A percentile compares a stretch with the other conserved stretches of the same genome.
Evolutionary conservation across 306 rosid genomes (phyloP).

Genomic region (Quercus dentata): DNA sequence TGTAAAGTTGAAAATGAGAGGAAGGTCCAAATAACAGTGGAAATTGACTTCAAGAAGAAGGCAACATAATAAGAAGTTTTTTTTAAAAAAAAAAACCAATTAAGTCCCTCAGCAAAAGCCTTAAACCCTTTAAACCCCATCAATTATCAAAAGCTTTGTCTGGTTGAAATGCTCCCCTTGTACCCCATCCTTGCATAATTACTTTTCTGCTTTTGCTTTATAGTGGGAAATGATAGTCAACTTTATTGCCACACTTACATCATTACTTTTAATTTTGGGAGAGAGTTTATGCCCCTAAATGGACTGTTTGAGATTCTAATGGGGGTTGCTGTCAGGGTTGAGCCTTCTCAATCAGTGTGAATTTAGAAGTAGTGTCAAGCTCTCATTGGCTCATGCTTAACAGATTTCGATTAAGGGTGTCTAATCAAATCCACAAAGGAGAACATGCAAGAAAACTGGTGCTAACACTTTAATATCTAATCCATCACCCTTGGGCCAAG

Average conservation of each 20-base stretch:
- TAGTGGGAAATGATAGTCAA: slow-evolving; percentile 73
- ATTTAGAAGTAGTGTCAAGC: slow-evolving; percentile 17
- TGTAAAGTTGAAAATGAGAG: slow-evolving; percentile 10
- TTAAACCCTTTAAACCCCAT: slow-evolving; percentile 37
- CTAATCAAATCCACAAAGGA: slow-evolving; percentile 42
- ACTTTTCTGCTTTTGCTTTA: slow-evolving; percentile 71
- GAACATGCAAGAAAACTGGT: slow-evolving; percentile 6
- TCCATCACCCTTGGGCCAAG: slow-evolving; percentile 27
- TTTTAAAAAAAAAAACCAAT: slow-evolving; percentile 7
- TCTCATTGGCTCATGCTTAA: slow-evolving; percentile 23
- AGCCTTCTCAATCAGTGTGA: slow-evolving; percentile 41
- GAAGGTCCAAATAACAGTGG: background rate
- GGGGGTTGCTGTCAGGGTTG: slow-evolving; percentile 14
- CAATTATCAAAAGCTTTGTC: slow-evolving; percentile 58
- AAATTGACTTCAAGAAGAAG: slow-evolving; percentile 37
- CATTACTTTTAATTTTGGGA: slow-evolving; percentile 54
- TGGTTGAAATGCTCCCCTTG: slow-evolving; percentile 64
- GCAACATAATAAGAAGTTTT: slow-evolving; percentile 18
- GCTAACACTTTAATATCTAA: slow-evolving; percentile 29
- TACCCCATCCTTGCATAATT: slow-evolving; percentile 61
- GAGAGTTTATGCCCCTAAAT: slow-evolving; percentile 46
- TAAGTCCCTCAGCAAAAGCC: slow-evolving; percentile 14
- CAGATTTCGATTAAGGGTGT: slow-evolving; percentile 40
- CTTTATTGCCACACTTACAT: slow-evolving; percentile 57
- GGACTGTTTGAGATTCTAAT: slow-evolving; percentile 50